Evolutionary conservation across 305 asterid genomes (phyloP).

Genomic region (Fraxinus greggii): DNA sequence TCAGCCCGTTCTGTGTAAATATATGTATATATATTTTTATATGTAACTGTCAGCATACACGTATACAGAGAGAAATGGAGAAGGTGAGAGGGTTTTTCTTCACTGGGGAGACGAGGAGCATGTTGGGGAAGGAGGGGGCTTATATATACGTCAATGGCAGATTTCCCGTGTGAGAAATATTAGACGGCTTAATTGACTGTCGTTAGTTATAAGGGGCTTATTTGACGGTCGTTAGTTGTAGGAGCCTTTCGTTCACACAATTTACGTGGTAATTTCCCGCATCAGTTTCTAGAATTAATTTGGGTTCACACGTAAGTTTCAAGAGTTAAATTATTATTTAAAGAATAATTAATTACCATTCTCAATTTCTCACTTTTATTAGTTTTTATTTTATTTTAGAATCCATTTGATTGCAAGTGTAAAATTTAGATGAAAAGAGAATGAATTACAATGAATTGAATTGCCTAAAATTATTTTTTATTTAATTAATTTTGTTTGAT

Average conservation of each 20-base stretch:
- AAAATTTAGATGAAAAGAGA: no score
- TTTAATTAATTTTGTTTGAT: no score
- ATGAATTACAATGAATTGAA: no score
- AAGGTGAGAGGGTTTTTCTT: not conserved
- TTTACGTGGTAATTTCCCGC: slow-evolving; percentile 11
- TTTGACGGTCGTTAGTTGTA: not conserved
- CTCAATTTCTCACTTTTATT: no score
- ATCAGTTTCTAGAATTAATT: slow-evolving; percentile 29
- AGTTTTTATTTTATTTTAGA: no score
- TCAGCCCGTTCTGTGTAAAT: not conserved
- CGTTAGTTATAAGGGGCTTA: slow-evolving; percentile 6
- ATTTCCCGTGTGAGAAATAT: not conserved
- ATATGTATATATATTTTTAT: not conserved
- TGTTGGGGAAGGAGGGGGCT: slow-evolving; percentile 1
- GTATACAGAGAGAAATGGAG: slow-evolving; percentile 4
- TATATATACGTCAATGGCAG: not conserved
- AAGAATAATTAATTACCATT: no score
- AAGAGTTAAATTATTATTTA: not conserved
- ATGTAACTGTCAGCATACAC: not conserved
- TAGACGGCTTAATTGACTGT: not conserved
- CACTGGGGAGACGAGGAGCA: not conserved
- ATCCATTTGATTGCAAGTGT: no score
- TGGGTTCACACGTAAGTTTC: not conserved
- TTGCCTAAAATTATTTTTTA: no score
- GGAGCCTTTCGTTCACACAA: not conserved